These are phyloP conservation scores for Tetracladium marchalianum DNA, from an alignment of 495 filamentous ascomycete species.

Conservation along the genomic window DNA sequence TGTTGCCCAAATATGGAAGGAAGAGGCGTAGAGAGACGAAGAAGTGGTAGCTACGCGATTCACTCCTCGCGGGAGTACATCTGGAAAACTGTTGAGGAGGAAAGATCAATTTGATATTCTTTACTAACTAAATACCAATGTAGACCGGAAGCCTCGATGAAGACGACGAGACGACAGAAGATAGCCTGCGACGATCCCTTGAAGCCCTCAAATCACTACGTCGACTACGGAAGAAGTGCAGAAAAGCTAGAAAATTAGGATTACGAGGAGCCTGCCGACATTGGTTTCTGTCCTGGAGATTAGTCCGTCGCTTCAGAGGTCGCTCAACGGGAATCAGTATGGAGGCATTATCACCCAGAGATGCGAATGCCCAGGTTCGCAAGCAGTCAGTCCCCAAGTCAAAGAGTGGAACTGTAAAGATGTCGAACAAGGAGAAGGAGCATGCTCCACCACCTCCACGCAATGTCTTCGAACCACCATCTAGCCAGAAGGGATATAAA, in stretches of 20 bases:
- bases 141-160: too few species aligned
- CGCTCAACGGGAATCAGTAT: constrained; percentile 30
- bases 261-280: constrained; percentile 5
- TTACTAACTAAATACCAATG: constrained; percentile 12
- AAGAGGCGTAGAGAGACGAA: too few species aligned
- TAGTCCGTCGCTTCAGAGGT: constrained; percentile 14
- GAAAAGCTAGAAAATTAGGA: neutral
- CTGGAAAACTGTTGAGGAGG: neutral
- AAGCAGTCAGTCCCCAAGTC: constrained; percentile 36
- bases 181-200: too few species aligned
- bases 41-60: too few species aligned
- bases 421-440: constrained; percentile 51
- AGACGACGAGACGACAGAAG: too few species aligned
- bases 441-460: constrained; percentile 70
- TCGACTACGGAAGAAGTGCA: too few species aligned
- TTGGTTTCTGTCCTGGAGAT: neutral
- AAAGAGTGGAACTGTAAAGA: constrained; percentile 42
- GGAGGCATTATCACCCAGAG: constrained; percentile 64
- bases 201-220: too few species aligned
- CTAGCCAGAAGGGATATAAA: constrained; percentile 36
- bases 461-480: constrained; percentile 62
- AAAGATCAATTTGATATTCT: constrained; percentile 11
- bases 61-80: constrained; percentile 3
- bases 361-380: constrained; percentile 48
- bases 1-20: too few species aligned